phyloP scores from a whole-genome alignment of 306 rosid genomes.

The Ziziphus jujuba region DNA sequence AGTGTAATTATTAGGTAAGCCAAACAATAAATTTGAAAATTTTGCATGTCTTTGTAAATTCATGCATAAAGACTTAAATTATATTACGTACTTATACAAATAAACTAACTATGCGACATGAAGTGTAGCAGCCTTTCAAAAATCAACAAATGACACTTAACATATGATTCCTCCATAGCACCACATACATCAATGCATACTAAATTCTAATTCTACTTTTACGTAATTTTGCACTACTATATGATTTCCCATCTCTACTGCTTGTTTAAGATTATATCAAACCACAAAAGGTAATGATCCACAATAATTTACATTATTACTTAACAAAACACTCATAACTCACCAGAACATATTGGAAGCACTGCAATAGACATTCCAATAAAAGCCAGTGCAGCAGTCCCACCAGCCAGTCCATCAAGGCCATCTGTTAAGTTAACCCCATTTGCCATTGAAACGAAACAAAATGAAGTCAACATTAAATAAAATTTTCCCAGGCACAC shows the following conservation, averaged over 20 bases:
- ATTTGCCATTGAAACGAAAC: slow-evolving; percentile 85
- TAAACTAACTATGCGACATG: background rate
- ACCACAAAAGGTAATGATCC: background rate
- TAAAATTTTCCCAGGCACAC: slow-evolving; percentile 73
- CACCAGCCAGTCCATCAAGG: slow-evolving; percentile 96
- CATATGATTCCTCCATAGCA: background rate
- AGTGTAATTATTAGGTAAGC: background rate
- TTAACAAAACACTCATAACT: slow-evolving; percentile 34
- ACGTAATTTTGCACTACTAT: background rate
- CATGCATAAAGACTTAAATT: background rate
- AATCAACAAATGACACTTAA: background rate
- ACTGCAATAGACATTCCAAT: slow-evolving; percentile 92
- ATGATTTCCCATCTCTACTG: background rate
- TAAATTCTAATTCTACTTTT: background rate
- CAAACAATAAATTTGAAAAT: background rate
- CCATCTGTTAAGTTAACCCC: slow-evolving; percentile 85
- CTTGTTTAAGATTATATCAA: background rate
- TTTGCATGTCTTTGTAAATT: too few relatives aligned
- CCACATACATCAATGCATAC: background rate
- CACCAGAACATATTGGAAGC: slow-evolving; percentile 94
- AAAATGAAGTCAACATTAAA: slow-evolving; percentile 69
- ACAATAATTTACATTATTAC: background rate
- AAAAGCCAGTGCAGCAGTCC: slow-evolving; percentile 91
- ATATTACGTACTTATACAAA: background rate
- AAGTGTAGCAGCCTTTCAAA: too few relatives aligned